These are phyloP conservation scores for Magnusiomyces suaveolens DNA, from an alignment of 1,139 yeast species.

Conservation along the genomic window DNA sequence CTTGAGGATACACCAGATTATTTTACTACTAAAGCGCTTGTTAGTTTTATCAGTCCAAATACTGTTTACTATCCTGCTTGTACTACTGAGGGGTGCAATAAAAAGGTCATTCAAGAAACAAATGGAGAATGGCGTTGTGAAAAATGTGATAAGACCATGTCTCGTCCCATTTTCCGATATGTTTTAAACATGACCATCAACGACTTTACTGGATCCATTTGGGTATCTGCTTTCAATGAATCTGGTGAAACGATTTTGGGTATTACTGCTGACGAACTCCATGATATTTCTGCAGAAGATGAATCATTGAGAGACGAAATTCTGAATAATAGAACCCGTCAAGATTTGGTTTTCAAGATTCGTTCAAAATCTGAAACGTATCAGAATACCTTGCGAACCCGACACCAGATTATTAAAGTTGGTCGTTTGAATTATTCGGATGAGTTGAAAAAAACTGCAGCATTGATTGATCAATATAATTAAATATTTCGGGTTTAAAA, in stretches of 20 bases:
- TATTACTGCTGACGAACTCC: conserved; percentile 56
- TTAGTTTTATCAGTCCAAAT: conserved; percentile 36
- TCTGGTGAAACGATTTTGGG: conserved; percentile 66
- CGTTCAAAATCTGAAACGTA: conserved; percentile 78
- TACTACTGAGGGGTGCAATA: conserved; percentile 57
- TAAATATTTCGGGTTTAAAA: not conserved
- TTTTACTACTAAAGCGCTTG: conserved; percentile 63
- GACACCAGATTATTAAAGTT: conserved; percentile 57
- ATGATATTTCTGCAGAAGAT: conserved; percentile 40
- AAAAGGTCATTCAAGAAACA: conserved; percentile 65
- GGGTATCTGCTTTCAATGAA: conserved; percentile 83
- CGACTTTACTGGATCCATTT: conserved; percentile 77
- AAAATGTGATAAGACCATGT: conserved; percentile 64
- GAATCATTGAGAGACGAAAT: conserved; percentile 41
- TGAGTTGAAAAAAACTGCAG: conserved; percentile 32
- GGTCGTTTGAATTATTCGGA: conserved; percentile 44
- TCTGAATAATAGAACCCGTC: conserved; percentile 49
- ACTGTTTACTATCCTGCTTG: conserved; percentile 86
- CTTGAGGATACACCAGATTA: conserved; percentile 54
- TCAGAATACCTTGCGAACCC: conserved; percentile 66
- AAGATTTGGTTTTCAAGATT: conserved; percentile 62
- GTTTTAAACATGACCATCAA: conserved; percentile 60
- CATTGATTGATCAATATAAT: not conserved
- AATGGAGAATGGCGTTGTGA: conserved; percentile 83
- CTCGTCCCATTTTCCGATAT: conserved; percentile 68